Base-by-base conservation (phyloP, 805 yeast genomes). In the Scheffersomyces amazonensis region DNA sequence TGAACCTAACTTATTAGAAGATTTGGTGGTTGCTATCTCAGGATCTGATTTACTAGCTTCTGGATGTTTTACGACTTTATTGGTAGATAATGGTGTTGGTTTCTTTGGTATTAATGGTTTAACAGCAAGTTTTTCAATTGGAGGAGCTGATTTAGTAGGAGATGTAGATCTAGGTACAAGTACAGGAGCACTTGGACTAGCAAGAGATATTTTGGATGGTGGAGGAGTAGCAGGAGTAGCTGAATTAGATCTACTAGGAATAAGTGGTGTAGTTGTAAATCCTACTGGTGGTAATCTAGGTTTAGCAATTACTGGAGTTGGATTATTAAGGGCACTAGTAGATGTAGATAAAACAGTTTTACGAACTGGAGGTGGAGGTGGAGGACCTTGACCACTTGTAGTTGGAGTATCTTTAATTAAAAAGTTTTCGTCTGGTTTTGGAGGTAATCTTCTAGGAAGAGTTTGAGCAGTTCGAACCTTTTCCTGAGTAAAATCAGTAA, bases 81-180 rank as follows among this genome's bases (percentile, higher is more conserved):
- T 32, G 6, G 57, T 48, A 10, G 54, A 31, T 21, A 65, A 53
- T 9, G 61, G 30, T 10, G 53, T 24, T 12, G 73, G 71, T 37
- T 67, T 67, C 9, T 52, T 46, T 5, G 73, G 71, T 10, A 66
- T 56, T 44, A 63, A 34, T n/a, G 72, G 72, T 30, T 56, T 58
- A 5, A 47, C 36, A n/a, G 39, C 31, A 8, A 41, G 3, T 20
- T 27, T 16, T 16, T 32, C 18, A 16, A n/a, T 28, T 28, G 44
- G 21, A 25, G 51, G 50, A 6, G 55, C 56, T 34, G 57, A 52
- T 36, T 54, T 54, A 7, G 49, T 46, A 8, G 67, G 64, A 1
- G 63, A 53, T 1, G 16, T 31, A 15, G 50, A 54, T 16, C 49
- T 36, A 19, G 37, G 44, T 45, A 42, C n/a, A n/a, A n/a, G n/a